A percentile compares a stretch with the other conserved stretches of the same genome.
Evolutionary conservation across 176 grass and related monocot genomes (phyloP).

Genomic region (Thinopyrum elongatum): DNA sequence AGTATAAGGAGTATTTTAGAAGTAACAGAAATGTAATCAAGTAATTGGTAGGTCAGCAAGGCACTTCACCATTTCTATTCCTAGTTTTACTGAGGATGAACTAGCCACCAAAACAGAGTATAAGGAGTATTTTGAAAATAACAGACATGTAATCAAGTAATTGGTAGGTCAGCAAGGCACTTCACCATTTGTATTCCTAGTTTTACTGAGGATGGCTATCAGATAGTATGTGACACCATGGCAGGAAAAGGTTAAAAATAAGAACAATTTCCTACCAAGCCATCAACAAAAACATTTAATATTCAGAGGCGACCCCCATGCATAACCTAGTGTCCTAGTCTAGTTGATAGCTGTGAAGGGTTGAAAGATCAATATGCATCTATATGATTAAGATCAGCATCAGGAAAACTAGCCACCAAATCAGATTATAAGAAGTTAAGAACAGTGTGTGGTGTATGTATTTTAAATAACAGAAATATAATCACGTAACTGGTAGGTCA

Average conservation of each 20-base stretch:
- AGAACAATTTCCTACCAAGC: neutral
- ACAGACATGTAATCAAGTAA: neutral
- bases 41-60: neutral
- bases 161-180: neutral
- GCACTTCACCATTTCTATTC: neutral
- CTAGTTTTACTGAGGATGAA: neutral
- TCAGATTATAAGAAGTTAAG: neutral
- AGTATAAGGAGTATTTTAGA: neutral
- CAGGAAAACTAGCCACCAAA: neutral
- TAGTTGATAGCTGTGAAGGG: neutral
- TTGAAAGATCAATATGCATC: neutral
- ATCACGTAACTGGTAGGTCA: neutral
- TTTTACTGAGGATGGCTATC: slow-evolving; percentile 34
- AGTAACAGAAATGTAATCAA: neutral
- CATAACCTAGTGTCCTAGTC: neutral
- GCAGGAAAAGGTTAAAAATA: slow-evolving; percentile 8
- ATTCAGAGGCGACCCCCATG: neutral
- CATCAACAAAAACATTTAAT: slow-evolving; percentile 22
- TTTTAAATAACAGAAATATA: neutral
- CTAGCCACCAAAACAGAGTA: neutral
- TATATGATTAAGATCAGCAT: neutral
- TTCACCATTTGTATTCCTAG: neutral
- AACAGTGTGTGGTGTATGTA: neutral
- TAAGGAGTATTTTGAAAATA: neutral
- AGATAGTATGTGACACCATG: slow-evolving; percentile 27